These are phyloP conservation scores for Rhexocercosporidium sp. DNA, from an alignment of 2,329 filamentous ascomycete genomes.

Conservation along the genomic window DNA sequence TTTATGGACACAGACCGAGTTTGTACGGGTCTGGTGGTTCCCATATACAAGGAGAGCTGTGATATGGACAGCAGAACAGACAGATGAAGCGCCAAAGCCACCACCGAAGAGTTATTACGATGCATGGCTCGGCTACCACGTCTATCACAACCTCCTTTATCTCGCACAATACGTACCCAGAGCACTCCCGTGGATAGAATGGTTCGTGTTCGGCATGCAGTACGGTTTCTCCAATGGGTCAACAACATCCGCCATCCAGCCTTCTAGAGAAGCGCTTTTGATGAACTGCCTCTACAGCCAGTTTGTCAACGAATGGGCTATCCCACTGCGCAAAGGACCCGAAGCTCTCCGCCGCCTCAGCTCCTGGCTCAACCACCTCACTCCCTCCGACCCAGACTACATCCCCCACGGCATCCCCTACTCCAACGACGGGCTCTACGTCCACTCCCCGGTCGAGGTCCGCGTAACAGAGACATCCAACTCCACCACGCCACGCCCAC, in stretches of 20 bases:
- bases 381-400: constrained; percentile 67
- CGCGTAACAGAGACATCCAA: constrained; percentile 74
- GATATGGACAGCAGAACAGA: constrained; percentile 87
- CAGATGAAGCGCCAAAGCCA: constrained; percentile 63
- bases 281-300: constrained; percentile 99
- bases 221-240: constrained; percentile 83
- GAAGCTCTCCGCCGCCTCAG: constrained; percentile 84
- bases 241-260: constrained; percentile 76
- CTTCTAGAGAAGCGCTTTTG: constrained; percentile 78
- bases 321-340: constrained; percentile 84
- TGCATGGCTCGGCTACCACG: constrained; percentile 78
- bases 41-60: constrained; percentile 89
- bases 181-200: constrained; percentile 87
- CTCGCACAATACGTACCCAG: constrained; percentile 77
- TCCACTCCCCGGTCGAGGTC: constrained; percentile 93
- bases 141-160: constrained; percentile 91
- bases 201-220: constrained; percentile 97
- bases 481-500: constrained; percentile 55
- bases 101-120: constrained; percentile 76
- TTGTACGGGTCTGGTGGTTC: constrained; percentile 96
- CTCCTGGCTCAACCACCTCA: constrained; percentile 77
- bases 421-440: constrained; percentile 77
- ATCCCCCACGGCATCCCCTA: constrained; percentile 76
- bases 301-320: constrained; percentile 97
- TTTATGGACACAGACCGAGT: constrained; percentile 86